phyloP scores from a whole-genome alignment of 805 yeast species.

The Candida chilensis region DNA sequence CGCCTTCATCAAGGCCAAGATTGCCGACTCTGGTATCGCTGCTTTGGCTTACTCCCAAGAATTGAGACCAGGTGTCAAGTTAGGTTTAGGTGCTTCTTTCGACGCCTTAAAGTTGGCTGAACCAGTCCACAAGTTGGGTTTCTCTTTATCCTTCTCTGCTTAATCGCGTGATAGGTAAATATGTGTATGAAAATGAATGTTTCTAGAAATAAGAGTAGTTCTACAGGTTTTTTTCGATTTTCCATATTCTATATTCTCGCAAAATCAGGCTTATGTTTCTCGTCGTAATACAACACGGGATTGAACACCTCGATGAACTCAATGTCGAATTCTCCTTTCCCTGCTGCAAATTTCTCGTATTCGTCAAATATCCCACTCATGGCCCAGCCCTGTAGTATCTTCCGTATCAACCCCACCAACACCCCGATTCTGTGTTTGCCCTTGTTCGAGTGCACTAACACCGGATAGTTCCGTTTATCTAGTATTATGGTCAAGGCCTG shows the following conservation, averaged over 20 bases:
- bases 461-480: slow-evolving; percentile 70
- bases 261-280: slow-evolving; percentile 52
- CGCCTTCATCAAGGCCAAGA: slow-evolving; percentile 92
- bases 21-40: slow-evolving; percentile 92
- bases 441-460: slow-evolving; percentile 85
- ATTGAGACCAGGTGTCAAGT: slow-evolving; percentile 91
- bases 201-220: no score
- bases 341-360: slow-evolving; percentile 85
- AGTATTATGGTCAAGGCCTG: slow-evolving; percentile 47
- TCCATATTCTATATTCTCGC: slow-evolving; percentile 22
- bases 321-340: slow-evolving; percentile 86
- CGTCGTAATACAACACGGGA: slow-evolving; percentile 44
- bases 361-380: slow-evolving; percentile 90
- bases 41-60: slow-evolving; percentile 91
- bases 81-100: slow-evolving; percentile 95
- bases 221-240: neutral
- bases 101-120: slow-evolving; percentile 93
- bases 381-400: slow-evolving; percentile 86
- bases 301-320: slow-evolving; percentile 83
- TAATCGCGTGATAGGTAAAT: no score
- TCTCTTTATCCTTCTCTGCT: slow-evolving; percentile 89
- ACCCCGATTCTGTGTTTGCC: slow-evolving; percentile 98
- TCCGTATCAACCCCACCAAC: slow-evolving; percentile 83
- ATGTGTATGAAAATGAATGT: no score
- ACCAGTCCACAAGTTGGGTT: slow-evolving; percentile 97